A percentile compares a stretch with the other conserved stretches of the same genome.
These are phyloP conservation scores for Agaricus sinodeliciosus DNA, from an alignment of 768 basidiomycete genomes.

Conservation along the genomic window DNA sequence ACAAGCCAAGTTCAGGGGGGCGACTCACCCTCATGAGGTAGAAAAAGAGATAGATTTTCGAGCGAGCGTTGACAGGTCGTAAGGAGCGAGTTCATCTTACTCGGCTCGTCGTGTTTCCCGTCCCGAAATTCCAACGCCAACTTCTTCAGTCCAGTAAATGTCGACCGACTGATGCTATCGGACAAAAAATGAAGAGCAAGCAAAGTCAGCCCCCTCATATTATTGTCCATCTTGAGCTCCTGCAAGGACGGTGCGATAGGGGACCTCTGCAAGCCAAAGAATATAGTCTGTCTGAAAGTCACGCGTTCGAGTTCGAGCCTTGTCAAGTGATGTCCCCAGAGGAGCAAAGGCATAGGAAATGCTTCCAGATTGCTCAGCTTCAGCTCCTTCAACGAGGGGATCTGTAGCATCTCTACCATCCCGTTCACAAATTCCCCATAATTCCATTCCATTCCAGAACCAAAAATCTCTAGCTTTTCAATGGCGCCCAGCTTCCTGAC, in stretches of 20 bases:
- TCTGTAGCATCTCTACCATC: conserved; percentile 1
- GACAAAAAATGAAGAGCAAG: conserved; percentile 5
- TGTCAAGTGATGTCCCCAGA: conserved; percentile 5
- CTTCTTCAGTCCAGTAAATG: conserved; percentile 1
- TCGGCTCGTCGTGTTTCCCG: neutral
- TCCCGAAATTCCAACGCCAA: conserved; percentile 2
- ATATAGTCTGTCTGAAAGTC: neutral
- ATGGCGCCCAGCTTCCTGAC: neutral
- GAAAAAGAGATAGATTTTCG: conserved; percentile 2
- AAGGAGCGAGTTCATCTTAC: conserved; percentile 1
- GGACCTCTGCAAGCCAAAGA: neutral
- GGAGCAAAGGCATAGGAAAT: conserved; percentile 2
- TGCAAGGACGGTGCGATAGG: conserved; percentile 1
- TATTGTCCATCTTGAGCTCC: conserved; percentile 9
- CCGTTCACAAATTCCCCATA: conserved; percentile 1
- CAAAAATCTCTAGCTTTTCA: conserved; percentile 4
- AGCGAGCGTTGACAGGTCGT: conserved; percentile 5
- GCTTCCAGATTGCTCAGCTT: neutral
- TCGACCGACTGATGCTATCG: neutral
- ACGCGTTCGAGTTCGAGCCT: conserved; percentile 5
- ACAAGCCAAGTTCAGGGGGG: neutral
- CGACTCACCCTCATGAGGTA: conserved; percentile 7
- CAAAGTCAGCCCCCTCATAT: neutral
- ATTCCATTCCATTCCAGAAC: neutral
- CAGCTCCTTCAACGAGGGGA: conserved; percentile 3